Percentiles rank a stretch among this genome's conserved stretches.
phyloP scores from a whole-genome alignment of 371 early-diverging fungal genomes.

The Nematocida sp. region DNA sequence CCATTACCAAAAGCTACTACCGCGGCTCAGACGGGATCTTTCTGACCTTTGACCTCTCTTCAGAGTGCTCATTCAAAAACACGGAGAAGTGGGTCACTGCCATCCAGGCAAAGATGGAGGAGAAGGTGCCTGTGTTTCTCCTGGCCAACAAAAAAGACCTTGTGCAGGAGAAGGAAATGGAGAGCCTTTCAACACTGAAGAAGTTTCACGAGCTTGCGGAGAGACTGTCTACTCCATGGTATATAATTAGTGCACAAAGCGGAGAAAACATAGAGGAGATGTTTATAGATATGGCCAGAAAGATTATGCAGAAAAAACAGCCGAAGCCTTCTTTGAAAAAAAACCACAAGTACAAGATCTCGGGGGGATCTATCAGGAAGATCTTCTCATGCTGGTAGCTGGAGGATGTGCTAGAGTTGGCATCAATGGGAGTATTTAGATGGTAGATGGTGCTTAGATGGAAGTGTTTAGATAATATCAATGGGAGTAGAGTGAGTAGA shows the following conservation, averaged over 20 bases:
- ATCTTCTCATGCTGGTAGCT: slow-evolving; percentile 37
- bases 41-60: slow-evolving; percentile 87
- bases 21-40: slow-evolving; percentile 98
- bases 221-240: slow-evolving; percentile 37
- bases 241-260: slow-evolving; percentile 60
- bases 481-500: too few species aligned
- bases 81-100: slow-evolving; percentile 91
- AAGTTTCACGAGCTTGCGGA: slow-evolving; percentile 22
- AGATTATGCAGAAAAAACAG: slow-evolving; percentile 1
- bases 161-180: slow-evolving; percentile 63
- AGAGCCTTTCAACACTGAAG: neutral
- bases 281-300: slow-evolving; percentile 55
- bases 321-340: neutral
- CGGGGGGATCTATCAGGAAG: slow-evolving; percentile 4
- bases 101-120: slow-evolving; percentile 81
- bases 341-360: neutral
- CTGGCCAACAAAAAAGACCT: slow-evolving; percentile 90
- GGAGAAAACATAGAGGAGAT: slow-evolving; percentile 61
- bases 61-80: slow-evolving; percentile 81
- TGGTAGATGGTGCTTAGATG: too few species aligned
- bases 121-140: slow-evolving; percentile 81
- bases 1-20: slow-evolving; percentile 93
- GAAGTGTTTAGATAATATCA: too few species aligned
- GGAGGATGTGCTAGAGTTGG: too few species aligned
- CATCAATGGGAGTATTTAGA: too few species aligned